Percentiles rank a stretch among this genome's conserved stretches.
Evolutionary conservation across 106 monocot genomes (phyloP).

Genomic region (Platanthera zijinensis): DNA sequence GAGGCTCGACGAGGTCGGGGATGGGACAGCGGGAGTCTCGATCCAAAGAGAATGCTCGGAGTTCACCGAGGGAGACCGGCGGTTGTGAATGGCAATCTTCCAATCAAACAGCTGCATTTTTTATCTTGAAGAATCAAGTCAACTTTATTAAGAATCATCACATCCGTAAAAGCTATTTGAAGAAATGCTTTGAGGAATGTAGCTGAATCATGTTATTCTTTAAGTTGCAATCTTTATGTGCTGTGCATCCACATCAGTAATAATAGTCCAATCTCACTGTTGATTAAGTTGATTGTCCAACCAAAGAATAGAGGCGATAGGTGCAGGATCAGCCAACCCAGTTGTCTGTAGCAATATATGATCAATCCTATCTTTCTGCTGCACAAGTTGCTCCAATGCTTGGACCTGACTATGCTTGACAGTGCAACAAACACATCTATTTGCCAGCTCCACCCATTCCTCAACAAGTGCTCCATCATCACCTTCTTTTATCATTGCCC

Average conservation of each 20-base stretch:
- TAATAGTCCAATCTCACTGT: no score
- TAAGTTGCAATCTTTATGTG: conserved; percentile 62
- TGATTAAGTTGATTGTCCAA: conserved; percentile 32
- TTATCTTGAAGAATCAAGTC: conserved; percentile 53
- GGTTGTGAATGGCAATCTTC: not conserved
- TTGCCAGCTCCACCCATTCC: conserved; percentile 95
- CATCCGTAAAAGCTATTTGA: conserved; percentile 98
- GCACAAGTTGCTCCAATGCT: conserved; percentile 90
- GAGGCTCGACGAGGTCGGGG: no score
- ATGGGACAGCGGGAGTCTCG: no score
- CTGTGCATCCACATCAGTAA: conserved; percentile 54
- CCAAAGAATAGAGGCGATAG: conserved; percentile 86
- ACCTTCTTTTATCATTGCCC: conserved; percentile 97
- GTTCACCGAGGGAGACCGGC: no score
- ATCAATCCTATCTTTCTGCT: conserved; percentile 83
- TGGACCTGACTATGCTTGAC: conserved; percentile 99
- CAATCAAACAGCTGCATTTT: conserved; percentile 4
- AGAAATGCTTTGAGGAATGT: conserved; percentile 88
- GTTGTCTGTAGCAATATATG: conserved; percentile 98
- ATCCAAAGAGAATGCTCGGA: no score
- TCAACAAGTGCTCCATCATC: conserved; percentile 71
- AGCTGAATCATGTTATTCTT: conserved; percentile 45
- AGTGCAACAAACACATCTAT: conserved; percentile 95
- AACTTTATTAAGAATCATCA: conserved; percentile 85
- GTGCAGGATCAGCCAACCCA: conserved; percentile 93